Evolutionary conservation across 169 alveolate species (phyloP).

Genomic region (Cytauxzoon felis): DNA sequence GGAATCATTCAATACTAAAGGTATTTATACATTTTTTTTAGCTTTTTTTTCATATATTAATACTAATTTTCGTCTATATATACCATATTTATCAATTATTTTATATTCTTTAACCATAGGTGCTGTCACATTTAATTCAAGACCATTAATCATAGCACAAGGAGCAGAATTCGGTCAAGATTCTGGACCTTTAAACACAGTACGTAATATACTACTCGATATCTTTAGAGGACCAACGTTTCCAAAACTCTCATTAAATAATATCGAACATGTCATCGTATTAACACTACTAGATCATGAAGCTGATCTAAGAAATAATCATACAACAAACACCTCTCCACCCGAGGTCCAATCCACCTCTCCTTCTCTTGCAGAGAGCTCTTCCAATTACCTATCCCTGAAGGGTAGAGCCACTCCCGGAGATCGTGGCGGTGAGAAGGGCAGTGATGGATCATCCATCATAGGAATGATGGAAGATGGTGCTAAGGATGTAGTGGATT

Average conservation of each 20-base stretch:
- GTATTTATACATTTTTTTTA: background rate
- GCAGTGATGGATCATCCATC: background rate
- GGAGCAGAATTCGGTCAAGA: conserved; percentile 55
- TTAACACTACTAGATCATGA: conserved; percentile 34
- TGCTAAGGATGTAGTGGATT: background rate
- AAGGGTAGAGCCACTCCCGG: background rate
- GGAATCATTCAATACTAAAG: conserved; percentile 32
- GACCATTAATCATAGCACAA: conserved; percentile 47
- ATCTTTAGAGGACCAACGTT: conserved; percentile 44
- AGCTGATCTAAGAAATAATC: background rate
- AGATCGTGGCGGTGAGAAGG: background rate
- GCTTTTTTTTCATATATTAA: background rate
- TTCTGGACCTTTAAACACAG: conserved; percentile 35
- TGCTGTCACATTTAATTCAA: background rate
- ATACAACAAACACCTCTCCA: background rate
- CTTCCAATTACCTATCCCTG: too few species aligned
- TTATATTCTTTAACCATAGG: too few species aligned
- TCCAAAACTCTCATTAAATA: conserved; percentile 38
- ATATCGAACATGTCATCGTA: conserved; percentile 43
- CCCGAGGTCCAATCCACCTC: too few species aligned
- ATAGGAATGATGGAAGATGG: too few species aligned
- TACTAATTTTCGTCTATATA: background rate
- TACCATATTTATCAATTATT: background rate
- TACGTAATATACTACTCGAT: conserved; percentile 41
- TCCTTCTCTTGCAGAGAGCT: too few species aligned